A percentile compares a stretch with the other conserved stretches of the same genome.
phyloP scores from a whole-genome alignment of 148 eudicot species.

The Rhododendron kiyosumense region DNA sequence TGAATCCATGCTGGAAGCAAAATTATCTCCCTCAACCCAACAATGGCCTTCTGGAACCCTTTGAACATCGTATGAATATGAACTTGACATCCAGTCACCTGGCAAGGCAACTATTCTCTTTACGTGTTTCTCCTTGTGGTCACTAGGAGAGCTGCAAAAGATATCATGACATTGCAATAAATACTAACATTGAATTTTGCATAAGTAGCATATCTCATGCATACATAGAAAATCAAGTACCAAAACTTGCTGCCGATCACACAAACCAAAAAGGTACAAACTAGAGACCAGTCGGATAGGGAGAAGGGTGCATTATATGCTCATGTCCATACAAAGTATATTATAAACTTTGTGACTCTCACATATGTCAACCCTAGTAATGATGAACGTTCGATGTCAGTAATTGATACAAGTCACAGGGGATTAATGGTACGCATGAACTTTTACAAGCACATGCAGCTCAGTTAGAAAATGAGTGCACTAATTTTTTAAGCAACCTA shows the following conservation, averaged over 20 bases:
- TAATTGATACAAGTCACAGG: not conserved
- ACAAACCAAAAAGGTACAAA: not conserved
- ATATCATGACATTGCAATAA: not conserved
- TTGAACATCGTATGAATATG: constrained; percentile 42
- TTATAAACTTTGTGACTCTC: not conserved
- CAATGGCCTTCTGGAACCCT: constrained; percentile 89
- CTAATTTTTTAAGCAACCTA: not conserved
- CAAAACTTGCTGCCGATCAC: not conserved
- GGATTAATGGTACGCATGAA: not conserved
- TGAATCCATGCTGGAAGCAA: constrained; percentile 72
- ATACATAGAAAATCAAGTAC: not conserved
- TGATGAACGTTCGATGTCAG: not conserved
- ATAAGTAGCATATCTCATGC: not conserved
- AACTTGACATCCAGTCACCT: constrained; percentile 69
- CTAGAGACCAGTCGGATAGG: not conserved
- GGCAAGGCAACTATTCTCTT: constrained; percentile 90
- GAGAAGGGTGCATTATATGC: not conserved
- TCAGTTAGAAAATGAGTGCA: not conserved
- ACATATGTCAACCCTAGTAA: not conserved
- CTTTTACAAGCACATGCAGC: not conserved
- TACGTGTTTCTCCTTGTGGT: constrained; percentile 61
- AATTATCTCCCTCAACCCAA: constrained; percentile 98
- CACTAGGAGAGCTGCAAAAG: constrained; percentile 65
- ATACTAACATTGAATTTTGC: not conserved
- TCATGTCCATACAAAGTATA: not conserved